Percentiles rank a stretch among this genome's conserved stretches.
phyloP scores from a whole-genome alignment of 2,329 filamentous ascomycete species.

The Daldinia eschscholtzii region DNA sequence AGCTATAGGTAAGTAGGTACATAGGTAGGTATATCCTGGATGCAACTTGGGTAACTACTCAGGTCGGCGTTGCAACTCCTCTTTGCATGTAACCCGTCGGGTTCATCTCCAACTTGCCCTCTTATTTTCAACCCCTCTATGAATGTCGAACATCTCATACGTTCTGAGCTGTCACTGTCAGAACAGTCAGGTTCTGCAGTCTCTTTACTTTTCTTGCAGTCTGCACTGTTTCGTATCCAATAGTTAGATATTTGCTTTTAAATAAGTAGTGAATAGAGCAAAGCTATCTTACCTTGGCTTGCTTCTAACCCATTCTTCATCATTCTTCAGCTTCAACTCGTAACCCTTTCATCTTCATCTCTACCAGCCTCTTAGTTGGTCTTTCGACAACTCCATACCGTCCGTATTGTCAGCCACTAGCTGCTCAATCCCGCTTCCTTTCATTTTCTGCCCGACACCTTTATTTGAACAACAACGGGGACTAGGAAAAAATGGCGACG shows the following conservation, averaged over 20 bases:
- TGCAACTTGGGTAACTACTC: background rate
- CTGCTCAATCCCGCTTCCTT: background rate
- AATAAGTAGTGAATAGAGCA: background rate
- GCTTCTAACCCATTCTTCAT: slow-evolving; percentile 8
- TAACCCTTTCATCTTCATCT: background rate
- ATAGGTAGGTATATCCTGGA: background rate
- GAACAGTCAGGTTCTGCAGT: slow-evolving; percentile 19
- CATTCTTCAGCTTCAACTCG: slow-evolving; percentile 1
- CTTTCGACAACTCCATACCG: background rate
- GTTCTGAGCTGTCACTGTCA: slow-evolving; percentile 33
- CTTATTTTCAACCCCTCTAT: slow-evolving; percentile 6
- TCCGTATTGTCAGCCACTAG: slow-evolving; percentile 8
- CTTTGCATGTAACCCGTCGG: slow-evolving; percentile 4
- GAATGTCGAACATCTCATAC: slow-evolving; percentile 19
- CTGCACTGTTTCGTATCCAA: background rate
- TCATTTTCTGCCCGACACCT: background rate
- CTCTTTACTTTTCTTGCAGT: slow-evolving; percentile 14
- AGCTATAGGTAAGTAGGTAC: no score
- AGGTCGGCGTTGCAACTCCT: slow-evolving; percentile 5
- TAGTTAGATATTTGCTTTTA: background rate
- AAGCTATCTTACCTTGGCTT: slow-evolving; percentile 2
- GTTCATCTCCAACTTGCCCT: background rate
- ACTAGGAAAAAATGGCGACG: slow-evolving; percentile 58
- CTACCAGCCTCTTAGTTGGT: background rate
- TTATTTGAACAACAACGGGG: slow-evolving; percentile 5